Evolutionary conservation across 768 basidiomycete genomes (phyloP).

Genomic region (Solioccasus polychromus): DNA sequence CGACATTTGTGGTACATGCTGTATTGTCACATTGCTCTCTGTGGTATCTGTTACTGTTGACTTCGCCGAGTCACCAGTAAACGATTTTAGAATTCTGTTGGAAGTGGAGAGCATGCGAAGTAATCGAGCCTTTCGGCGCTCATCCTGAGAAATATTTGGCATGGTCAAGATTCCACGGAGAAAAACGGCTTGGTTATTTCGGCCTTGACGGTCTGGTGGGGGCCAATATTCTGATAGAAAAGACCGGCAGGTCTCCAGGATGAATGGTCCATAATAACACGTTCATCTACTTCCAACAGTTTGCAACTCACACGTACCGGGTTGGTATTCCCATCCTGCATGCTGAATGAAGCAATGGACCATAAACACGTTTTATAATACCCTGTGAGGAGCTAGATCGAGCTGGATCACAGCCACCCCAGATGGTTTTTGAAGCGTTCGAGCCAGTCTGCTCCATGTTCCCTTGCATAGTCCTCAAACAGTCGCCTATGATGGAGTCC

Average conservation of each 20-base stretch:
- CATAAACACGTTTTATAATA: not conserved
- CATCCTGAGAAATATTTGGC: not conserved
- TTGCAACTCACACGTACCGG: not conserved
- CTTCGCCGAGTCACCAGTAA: too few species aligned
- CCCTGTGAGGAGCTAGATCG: slow-evolving; percentile 1
- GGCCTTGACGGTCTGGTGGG: not conserved
- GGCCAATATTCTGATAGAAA: not conserved
- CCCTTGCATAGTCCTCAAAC: not conserved
- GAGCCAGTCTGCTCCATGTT: not conserved
- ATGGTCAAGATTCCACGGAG: not conserved
- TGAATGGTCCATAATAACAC: not conserved
- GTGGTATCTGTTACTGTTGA: not conserved
- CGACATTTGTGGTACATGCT: not conserved
- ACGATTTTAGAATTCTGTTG: too few species aligned
- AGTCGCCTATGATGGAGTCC: not conserved
- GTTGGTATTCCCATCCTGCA: not conserved
- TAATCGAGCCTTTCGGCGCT: too few species aligned
- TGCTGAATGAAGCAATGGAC: not conserved
- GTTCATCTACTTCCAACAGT: not conserved
- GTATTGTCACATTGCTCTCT: not conserved
- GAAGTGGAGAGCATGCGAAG: not conserved
- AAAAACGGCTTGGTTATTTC: not conserved
- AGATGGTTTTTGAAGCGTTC: not conserved
- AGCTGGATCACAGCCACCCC: not conserved
- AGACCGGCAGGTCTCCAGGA: not conserved